Percentiles rank a stretch among this genome's conserved stretches.
These are phyloP conservation scores for Tricholoma bakamatsutake DNA, from an alignment of 768 basidiomycete genomes.

Conservation along the genomic window DNA sequence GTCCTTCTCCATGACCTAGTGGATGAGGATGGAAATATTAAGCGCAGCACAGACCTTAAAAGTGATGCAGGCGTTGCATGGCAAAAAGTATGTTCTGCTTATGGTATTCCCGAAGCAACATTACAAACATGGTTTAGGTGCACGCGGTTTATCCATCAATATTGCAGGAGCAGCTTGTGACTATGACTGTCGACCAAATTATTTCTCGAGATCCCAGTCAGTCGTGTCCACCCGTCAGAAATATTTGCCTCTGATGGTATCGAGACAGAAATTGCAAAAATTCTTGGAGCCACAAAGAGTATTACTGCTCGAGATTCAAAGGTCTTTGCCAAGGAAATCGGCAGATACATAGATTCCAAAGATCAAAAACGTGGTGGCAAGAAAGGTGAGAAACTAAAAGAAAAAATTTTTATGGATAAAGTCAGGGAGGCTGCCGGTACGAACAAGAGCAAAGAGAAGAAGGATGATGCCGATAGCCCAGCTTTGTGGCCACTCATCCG, in stretches of 20 bases:
- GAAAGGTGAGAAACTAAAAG: slow-evolving; percentile 31
- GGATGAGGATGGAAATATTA: slow-evolving; percentile 52
- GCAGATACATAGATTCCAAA: slow-evolving; percentile 62
- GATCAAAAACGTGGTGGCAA: slow-evolving; percentile 51
- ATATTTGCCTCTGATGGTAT: background rate
- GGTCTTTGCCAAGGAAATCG: slow-evolving; percentile 47
- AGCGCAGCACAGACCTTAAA: slow-evolving; percentile 46
- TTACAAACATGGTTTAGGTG: slow-evolving; percentile 29
- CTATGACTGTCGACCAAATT: slow-evolving; percentile 47
- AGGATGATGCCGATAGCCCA: slow-evolving; percentile 25
- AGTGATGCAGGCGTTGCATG: slow-evolving; percentile 59
- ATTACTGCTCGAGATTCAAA: slow-evolving; percentile 46
- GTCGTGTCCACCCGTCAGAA: slow-evolving; percentile 8
- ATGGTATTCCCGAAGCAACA: background rate
- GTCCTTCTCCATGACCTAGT: slow-evolving; percentile 54
- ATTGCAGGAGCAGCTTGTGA: slow-evolving; percentile 39
- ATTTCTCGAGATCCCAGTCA: slow-evolving; percentile 41
- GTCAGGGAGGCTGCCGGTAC: slow-evolving; percentile 19
- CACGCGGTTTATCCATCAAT: slow-evolving; percentile 57
- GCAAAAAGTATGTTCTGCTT: slow-evolving; percentile 38
- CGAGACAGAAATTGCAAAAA: slow-evolving; percentile 33
- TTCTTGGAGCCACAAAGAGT: slow-evolving; percentile 49
- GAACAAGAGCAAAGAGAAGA: slow-evolving; percentile 17
- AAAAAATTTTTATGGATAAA: slow-evolving; percentile 30
- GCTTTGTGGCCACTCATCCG: slow-evolving; percentile 61